These are phyloP conservation scores for Populus nigra DNA, from an alignment of 345 rosid species.

Conservation along the genomic window DNA sequence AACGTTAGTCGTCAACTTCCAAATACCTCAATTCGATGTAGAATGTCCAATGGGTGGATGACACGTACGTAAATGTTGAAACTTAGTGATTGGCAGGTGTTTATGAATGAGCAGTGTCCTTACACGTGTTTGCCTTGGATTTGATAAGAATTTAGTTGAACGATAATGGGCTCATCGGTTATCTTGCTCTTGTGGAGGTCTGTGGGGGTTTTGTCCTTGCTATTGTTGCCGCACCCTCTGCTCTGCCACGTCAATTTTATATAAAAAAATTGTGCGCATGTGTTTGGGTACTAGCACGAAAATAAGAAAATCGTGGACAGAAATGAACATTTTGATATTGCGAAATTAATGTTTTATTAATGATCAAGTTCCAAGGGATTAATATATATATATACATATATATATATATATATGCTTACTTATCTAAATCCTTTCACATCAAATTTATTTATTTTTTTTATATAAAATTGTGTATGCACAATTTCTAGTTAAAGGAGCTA, in stretches of 20 bases:
- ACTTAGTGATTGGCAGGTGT: constrained; percentile 17
- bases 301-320: background rate
- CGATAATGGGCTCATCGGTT: background rate
- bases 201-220: constrained; percentile 20
- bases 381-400: no score
- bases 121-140: constrained; percentile 6
- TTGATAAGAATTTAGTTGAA: constrained; percentile 4
- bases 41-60: constrained; percentile 10
- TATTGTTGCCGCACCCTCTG: background rate
- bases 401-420: no score
- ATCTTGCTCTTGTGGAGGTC: constrained; percentile 10
- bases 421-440: no score
- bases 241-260: constrained; percentile 1
- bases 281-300: background rate
- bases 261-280: background rate
- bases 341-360: no score
- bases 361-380: no score
- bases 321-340: background rate
- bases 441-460: no score
- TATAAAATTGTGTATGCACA: no score
- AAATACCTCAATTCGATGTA: constrained; percentile 19
- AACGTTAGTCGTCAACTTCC: constrained; percentile 14
- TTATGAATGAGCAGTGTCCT: background rate
- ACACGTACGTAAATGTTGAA: background rate
- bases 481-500: no score